phyloP scores from a whole-genome alignment of 306 rosid genomes.

The Pterocarpus macrocarpus region DNA sequence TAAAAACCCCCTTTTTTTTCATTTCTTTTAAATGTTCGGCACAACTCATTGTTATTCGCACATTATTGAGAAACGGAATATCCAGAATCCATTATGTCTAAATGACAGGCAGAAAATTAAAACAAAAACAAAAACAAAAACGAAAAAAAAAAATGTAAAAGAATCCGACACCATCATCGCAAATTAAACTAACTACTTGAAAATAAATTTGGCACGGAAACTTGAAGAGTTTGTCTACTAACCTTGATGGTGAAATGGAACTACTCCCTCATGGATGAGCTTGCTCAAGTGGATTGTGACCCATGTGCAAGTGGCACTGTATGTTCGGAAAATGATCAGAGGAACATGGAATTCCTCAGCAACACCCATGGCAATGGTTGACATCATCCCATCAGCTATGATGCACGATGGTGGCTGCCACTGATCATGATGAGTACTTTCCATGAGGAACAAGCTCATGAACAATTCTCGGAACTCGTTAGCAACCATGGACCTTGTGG shows the following conservation, averaged over 20 bases:
- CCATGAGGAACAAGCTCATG: neutral
- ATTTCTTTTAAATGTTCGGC: no score
- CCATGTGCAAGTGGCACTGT: conserved; percentile 46
- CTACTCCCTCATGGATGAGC: neutral
- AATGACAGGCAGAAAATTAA: no score
- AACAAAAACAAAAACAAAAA: no score
- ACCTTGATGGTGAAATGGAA: conserved; percentile 5
- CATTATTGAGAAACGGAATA: no score
- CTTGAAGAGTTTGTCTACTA: neutral
- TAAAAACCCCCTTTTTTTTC: no score
- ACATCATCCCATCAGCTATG: conserved; percentile 30
- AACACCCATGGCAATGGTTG: neutral
- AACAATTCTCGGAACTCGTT: conserved; percentile 5
- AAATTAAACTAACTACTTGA: no score
- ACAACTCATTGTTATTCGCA: no score
- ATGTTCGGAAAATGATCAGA: conserved; percentile 30
- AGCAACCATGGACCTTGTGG: neutral
- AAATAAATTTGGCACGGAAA: neutral
- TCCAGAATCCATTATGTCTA: no score
- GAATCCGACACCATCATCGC: no score
- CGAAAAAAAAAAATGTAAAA: no score
- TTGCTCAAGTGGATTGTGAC: neutral
- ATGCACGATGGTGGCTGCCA: conserved; percentile 1
- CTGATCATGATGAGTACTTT: no score
- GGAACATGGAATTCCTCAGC: conserved; percentile 31